Evolutionary conservation across 371 early-diverging fungal genomes (phyloP).

Genomic region (Batkoa obscura): DNA sequence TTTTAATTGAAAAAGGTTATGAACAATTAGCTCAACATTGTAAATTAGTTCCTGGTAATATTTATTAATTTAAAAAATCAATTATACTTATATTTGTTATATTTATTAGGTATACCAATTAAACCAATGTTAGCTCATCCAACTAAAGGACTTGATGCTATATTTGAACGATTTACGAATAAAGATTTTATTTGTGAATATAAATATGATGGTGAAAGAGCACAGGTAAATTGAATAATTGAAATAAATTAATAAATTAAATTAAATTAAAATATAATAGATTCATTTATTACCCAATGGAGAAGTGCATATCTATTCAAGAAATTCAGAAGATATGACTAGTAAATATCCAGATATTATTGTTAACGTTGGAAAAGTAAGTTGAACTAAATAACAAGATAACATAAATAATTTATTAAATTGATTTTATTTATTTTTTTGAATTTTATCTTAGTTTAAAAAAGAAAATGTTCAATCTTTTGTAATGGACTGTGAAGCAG

Average conservation of each 20-base stretch:
- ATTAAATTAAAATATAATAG: conserved; percentile 12
- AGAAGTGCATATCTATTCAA: conserved; percentile 64
- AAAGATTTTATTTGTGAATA: conserved; percentile 93
- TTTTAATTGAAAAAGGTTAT: conserved; percentile 56
- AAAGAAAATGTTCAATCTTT: conserved; percentile 51
- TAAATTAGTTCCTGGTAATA: conserved; percentile 66
- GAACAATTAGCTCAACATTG: conserved; percentile 43
- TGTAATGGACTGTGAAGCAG: conserved; percentile 98
- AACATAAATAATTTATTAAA: no score
- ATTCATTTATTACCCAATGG: conserved; percentile 67
- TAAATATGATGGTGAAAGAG: conserved; percentile 99
- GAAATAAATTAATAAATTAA: not conserved
- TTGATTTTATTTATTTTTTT: not conserved
- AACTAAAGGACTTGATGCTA: conserved; percentile 85
- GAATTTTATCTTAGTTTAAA: conserved; percentile 24
- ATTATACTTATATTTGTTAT: conserved; percentile 18
- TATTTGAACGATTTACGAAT: conserved; percentile 84
- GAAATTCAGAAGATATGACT: conserved; percentile 95
- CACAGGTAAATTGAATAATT: conserved; percentile 49
- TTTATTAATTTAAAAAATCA: not conserved
- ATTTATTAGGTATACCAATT: conserved; percentile 69
- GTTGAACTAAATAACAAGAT: no score
- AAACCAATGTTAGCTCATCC: conserved; percentile 99
- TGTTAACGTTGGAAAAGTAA: conserved; percentile 38
- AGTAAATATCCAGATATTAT: conserved; percentile 91